phyloP scores from a whole-genome alignment of 164 flowering plant species.

The Kalanchoe fedtschenkoi region DNA sequence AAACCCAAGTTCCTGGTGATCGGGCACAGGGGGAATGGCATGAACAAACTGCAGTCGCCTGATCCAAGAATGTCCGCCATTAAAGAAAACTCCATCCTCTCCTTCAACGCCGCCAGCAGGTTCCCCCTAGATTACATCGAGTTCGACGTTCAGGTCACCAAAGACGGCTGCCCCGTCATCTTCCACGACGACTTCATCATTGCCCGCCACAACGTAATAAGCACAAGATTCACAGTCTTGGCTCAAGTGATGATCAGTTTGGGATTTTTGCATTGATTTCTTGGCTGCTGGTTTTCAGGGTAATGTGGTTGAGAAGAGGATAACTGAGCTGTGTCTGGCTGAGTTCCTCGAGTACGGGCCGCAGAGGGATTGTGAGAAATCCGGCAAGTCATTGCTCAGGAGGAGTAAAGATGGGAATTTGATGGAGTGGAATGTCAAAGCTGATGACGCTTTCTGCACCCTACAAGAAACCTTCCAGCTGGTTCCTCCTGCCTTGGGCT shows the following conservation, averaged over 20 bases:
- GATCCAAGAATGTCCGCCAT: slow-evolving; percentile 53
- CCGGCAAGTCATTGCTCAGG: slow-evolving; percentile 21
- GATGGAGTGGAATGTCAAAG: slow-evolving; percentile 27
- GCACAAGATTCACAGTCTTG: neutral
- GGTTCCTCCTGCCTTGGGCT: slow-evolving; percentile 63
- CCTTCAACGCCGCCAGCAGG: slow-evolving; percentile 56
- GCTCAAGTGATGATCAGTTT: neutral
- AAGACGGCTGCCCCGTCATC: slow-evolving; percentile 65
- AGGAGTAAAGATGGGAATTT: slow-evolving; percentile 28
- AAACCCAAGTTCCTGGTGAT: slow-evolving; percentile 46
- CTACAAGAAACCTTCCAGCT: slow-evolving; percentile 26
- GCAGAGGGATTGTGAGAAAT: slow-evolving; percentile 17
- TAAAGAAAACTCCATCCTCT: slow-evolving; percentile 66
- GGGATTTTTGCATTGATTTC: neutral
- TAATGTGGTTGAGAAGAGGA: slow-evolving; percentile 21
- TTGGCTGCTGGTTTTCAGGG: slow-evolving; percentile 15
- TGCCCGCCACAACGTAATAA: slow-evolving; percentile 38
- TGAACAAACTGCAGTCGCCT: slow-evolving; percentile 56
- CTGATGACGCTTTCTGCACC: slow-evolving; percentile 26
- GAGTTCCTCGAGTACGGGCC: slow-evolving; percentile 28
- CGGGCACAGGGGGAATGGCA: slow-evolving; percentile 82
- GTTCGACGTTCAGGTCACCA: slow-evolving; percentile 91
- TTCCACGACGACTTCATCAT: slow-evolving; percentile 72
- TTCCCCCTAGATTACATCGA: slow-evolving; percentile 59
- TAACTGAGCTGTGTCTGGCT: slow-evolving; percentile 18